These are phyloP conservation scores for Metrosideros polymorpha DNA, from an alignment of 441 rosid genomes.

Conservation along the genomic window DNA sequence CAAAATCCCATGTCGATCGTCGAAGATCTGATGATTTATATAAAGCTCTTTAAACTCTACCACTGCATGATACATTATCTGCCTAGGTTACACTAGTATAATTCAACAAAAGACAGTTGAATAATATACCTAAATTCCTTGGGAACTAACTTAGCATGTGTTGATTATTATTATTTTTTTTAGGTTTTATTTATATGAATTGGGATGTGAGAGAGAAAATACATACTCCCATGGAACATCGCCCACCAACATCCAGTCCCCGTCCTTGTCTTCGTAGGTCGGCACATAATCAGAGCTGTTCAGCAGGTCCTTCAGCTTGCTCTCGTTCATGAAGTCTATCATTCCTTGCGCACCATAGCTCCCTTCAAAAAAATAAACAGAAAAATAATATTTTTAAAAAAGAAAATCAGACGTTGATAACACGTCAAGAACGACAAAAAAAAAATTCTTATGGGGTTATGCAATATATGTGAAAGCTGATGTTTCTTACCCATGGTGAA, in stretches of 20 bases:
- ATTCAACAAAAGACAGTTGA: not conserved
- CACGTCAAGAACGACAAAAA: not conserved
- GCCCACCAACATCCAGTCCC: conserved; percentile 97
- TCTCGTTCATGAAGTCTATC: conserved; percentile 94
- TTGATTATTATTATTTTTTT: not conserved
- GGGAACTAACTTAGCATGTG: not conserved
- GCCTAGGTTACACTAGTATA: not conserved
- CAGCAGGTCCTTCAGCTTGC: conserved; percentile 83
- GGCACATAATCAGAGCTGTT: conserved; percentile 92
- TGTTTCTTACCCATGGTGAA: conserved; percentile 73
- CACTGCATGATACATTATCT: not conserved
- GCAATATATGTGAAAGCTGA: not conserved
- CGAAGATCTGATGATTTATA: not conserved
- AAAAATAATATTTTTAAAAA: not conserved
- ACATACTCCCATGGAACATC: conserved; percentile 98
- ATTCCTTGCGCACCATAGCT: conserved; percentile 79
- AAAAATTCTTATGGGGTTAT: not conserved
- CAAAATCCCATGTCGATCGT: not conserved
- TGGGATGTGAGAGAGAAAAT: not conserved
- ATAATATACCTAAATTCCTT: not conserved
- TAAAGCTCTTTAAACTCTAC: not conserved
- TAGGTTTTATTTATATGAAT: not conserved
- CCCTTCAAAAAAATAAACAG: conserved; percentile 25
- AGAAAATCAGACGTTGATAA: not conserved
- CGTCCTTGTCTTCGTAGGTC: conserved; percentile 88